A percentile compares a stretch with the other conserved stretches of the same genome.
phyloP scores from a whole-genome alignment of 1,139 yeast species.

The Geotrichum restrictum region DNA sequence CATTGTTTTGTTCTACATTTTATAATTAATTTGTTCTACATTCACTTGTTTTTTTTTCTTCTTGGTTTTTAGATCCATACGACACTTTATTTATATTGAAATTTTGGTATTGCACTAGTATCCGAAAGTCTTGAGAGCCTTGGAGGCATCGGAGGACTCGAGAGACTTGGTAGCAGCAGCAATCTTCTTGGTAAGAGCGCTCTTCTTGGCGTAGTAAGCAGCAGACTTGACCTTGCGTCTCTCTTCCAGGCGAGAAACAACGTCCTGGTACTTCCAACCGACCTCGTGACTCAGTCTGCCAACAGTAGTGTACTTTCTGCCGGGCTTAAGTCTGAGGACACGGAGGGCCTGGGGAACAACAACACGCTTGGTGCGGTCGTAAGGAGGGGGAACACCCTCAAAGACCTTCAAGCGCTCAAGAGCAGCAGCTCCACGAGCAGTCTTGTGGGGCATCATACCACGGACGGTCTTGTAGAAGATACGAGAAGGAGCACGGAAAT shows the following conservation, averaged over 20 bases:
- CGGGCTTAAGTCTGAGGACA: conserved; percentile 98
- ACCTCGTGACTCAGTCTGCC: conserved; percentile 95
- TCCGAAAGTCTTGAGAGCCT: conserved; percentile 22
- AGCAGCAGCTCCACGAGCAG: conserved; percentile 99
- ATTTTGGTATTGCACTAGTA: conserved; percentile 16
- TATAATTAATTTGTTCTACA: too few relatives aligned
- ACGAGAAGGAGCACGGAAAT: conserved; percentile 99
- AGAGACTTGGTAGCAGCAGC: conserved; percentile 53
- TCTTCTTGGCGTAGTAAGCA: conserved; percentile 98
- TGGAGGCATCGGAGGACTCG: conserved; percentile 21
- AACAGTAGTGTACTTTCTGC: conserved; percentile 99
- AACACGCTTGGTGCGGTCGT: conserved; percentile 99
- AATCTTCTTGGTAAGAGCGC: conserved; percentile 89
- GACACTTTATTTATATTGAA: neutral
- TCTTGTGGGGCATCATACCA: conserved; percentile 99
- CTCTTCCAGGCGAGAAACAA: conserved; percentile 96
- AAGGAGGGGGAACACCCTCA: conserved; percentile 99
- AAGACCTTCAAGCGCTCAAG: conserved; percentile 98
- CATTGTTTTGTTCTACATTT: too few relatives aligned
- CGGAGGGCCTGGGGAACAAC: conserved; percentile 99
- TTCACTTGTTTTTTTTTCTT: too few relatives aligned
- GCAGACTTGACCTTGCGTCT: conserved; percentile 99
- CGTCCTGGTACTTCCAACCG: conserved; percentile 99
- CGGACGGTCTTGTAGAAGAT: conserved; percentile 98
- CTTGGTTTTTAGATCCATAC: neutral